Conservation (phyloP, 371 early-diverging fungal species). For the Mortierella sp. region DNA sequence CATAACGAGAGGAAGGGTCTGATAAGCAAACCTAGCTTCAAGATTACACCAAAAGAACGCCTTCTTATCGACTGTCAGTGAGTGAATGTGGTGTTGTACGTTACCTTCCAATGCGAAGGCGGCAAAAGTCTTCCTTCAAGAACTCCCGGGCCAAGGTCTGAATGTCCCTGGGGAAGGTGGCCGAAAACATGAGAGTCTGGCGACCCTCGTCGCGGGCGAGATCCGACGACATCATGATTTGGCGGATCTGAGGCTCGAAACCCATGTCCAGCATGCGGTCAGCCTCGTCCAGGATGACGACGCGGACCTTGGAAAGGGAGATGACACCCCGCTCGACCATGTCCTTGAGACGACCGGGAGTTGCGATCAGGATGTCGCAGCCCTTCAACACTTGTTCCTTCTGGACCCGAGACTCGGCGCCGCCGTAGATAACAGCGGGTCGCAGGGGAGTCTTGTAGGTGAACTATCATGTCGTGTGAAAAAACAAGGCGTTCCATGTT, state of each 20-base stretch:
- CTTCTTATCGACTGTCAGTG: no score
- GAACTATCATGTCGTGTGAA: conserved; percentile 38
- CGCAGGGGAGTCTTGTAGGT: conserved; percentile 61
- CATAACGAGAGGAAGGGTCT: neutral
- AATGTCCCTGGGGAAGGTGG: conserved; percentile 98
- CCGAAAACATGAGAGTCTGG: conserved; percentile 98
- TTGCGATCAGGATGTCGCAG: conserved; percentile 96
- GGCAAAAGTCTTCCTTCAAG: conserved; percentile 51
- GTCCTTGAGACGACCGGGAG: conserved; percentile 98
- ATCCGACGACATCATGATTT: conserved; percentile 72
- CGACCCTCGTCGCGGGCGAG: conserved; percentile 64
- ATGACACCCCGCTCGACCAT: conserved; percentile 86
- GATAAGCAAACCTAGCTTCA: no score
- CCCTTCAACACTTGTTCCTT: conserved; percentile 86
- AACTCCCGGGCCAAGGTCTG: conserved; percentile 92
- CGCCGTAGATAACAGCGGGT: conserved; percentile 91
- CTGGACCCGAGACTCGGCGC: conserved; percentile 89
- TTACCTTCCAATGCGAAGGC: conserved; percentile 57
- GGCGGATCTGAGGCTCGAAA: conserved; percentile 87
- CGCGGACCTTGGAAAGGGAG: conserved; percentile 86
- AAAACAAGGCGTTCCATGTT: neutral
- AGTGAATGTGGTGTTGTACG: no score
- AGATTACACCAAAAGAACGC: no score
- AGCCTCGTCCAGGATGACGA: conserved; percentile 97
- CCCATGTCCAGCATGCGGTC: conserved; percentile 99